Conservation (phyloP, 257 asterid species). For the Fraxinus cuspidata region DNA sequence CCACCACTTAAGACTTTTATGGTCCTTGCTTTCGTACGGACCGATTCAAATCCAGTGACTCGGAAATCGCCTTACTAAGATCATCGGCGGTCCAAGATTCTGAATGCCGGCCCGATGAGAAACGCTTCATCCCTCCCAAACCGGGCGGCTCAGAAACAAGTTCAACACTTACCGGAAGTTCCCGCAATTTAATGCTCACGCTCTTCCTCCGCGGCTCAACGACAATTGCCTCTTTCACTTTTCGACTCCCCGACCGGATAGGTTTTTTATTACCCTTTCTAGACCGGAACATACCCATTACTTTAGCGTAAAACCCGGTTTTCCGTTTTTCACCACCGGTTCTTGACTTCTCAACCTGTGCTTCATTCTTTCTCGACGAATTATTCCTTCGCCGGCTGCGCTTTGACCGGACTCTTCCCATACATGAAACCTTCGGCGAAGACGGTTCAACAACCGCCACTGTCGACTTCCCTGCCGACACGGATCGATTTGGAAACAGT, state of each 20-base stretch:
- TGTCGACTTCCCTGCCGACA: constrained; percentile 44
- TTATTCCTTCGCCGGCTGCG: constrained; percentile 50
- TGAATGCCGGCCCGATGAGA: constrained; percentile 44
- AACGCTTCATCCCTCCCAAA: constrained; percentile 51
- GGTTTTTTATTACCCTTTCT: constrained; percentile 24
- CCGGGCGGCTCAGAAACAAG: constrained; percentile 33
- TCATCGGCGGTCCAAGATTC: constrained; percentile 31
- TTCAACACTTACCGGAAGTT: constrained; percentile 18
- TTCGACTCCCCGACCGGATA: constrained; percentile 19
- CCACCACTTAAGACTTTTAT: constrained; percentile 14
- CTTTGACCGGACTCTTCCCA: constrained; percentile 72
- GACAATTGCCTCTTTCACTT: constrained; percentile 28
- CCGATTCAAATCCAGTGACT: constrained; percentile 24
- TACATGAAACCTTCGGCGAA: constrained; percentile 74
- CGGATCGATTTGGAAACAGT: constrained; percentile 54
- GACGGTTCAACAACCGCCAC: constrained; percentile 48
- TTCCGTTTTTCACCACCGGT: constrained; percentile 38
- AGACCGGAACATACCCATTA: constrained; percentile 44
- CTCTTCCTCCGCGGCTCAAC: constrained; percentile 32
- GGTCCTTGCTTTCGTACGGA: constrained; percentile 2
- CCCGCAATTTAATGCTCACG: constrained; percentile 27
- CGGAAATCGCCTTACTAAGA: constrained; percentile 27
- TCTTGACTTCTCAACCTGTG: constrained; percentile 26
- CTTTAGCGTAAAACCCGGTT: constrained; percentile 42
- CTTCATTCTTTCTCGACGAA: constrained; percentile 27